Base-by-base conservation (phyloP, 139 green algal genomes). In the Raphidocelis subcapitata region DNA sequence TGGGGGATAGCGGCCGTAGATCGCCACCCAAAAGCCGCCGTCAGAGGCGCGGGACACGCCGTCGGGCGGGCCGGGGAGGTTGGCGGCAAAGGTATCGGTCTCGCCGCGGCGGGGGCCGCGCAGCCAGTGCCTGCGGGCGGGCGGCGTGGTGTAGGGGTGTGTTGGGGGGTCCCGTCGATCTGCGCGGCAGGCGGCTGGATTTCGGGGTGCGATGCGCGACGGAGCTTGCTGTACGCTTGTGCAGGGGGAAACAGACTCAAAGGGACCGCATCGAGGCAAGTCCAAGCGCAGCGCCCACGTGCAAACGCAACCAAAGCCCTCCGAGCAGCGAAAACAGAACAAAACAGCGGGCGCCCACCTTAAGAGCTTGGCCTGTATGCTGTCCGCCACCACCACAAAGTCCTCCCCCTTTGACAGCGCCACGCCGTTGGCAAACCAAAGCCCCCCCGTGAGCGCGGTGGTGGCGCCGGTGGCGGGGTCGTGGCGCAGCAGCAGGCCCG, bases 361-460 rank as follows among this genome's bases (percentile, higher is more conserved):
- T 23, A 64, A 61, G n/a, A 77, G 62, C 21, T 46, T 71, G 32
- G 59, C 59, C 49, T 72, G 62, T 16, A 77, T 71, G 44, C 69
- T 88, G 60, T 90, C 88, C 1, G 61, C 79, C 3, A 93, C 79
- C 10, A 87, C 65, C 8, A 95, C 73, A 59, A 79, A 93, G 2
- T 65, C 80, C 36, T 84, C 80, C 49, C 92, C 88, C 24, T 67
- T 59, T 4, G 82, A 76, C 57, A 95, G 67, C 18, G 87, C 85
- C 8, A 95, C 87, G 5, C 90, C 90, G 65, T 95, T 95, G 24
- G 90, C 81, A 64, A 89, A 96, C 74, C 71, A 88, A 16, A 94
- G 56, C 14, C 41, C 56, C 28, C 72, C 10, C 76, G 73, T 60
- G 4, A 94, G 73, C 55, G 86, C 63, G 14, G 65, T 46, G 2